Evolutionary conservation across 805 yeast genomes (phyloP).

Genomic region (Saturnispora sekii): DNA sequence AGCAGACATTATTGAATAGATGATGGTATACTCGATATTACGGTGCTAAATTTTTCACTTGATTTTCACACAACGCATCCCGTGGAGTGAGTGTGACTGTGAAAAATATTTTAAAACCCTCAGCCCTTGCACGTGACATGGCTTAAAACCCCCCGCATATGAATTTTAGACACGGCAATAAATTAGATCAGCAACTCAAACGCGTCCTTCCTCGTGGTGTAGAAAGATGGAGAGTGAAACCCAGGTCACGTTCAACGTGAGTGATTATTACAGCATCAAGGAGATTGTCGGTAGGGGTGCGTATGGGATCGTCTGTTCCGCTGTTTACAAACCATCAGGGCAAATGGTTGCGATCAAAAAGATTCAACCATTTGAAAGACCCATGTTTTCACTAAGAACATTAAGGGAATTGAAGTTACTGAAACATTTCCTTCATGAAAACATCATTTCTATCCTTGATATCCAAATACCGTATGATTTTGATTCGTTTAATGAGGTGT

Average conservation of each 20-base stretch:
- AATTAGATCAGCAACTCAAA: too few species aligned
- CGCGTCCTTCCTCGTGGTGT: neutral
- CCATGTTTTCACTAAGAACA: constrained; percentile 83
- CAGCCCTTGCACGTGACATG: neutral
- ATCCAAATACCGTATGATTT: constrained; percentile 74
- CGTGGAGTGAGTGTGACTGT: neutral
- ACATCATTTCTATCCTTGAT: constrained; percentile 81
- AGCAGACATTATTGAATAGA: constrained; percentile 19
- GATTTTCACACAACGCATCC: neutral
- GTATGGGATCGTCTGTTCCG: constrained; percentile 88
- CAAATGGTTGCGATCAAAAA: constrained; percentile 93
- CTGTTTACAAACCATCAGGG: constrained; percentile 74
- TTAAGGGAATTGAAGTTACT: constrained; percentile 80
- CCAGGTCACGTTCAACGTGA: constrained; percentile 61
- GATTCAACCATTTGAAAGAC: constrained; percentile 83
- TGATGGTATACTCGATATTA: too few species aligned
- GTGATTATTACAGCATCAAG: constrained; percentile 75
- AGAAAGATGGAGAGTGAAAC: constrained; percentile 14
- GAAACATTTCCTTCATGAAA: constrained; percentile 88
- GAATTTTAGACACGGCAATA: too few species aligned
- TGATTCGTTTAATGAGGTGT: constrained; percentile 77
- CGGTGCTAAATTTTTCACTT: constrained; percentile 2
- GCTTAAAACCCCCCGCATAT: too few species aligned
- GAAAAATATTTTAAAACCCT: constrained; percentile 1
- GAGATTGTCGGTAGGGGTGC: constrained; percentile 94